Conservation (phyloP, 225 moss, liverwort and hornwort species). For the Bryum argenteum region DNA sequence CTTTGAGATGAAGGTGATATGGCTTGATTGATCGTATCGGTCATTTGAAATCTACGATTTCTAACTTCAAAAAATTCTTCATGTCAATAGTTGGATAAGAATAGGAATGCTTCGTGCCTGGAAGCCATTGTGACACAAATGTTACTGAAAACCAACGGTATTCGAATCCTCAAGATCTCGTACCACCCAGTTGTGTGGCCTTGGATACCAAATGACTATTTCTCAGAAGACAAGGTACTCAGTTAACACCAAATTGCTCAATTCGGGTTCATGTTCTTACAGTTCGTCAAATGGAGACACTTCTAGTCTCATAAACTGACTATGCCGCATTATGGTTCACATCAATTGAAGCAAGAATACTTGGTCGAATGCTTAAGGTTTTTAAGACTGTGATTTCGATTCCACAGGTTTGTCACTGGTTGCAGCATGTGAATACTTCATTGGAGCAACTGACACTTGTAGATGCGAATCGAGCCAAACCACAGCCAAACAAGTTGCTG, state of each 20-base stretch:
- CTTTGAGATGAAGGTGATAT: too few species aligned
- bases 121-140: constrained; percentile 66
- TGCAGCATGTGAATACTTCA: constrained; percentile 57
- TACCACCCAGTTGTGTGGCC: constrained; percentile 76
- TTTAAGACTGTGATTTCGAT: constrained; percentile 20
- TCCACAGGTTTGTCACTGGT: constrained; percentile 62
- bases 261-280: background rate
- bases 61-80: background rate
- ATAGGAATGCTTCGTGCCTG: constrained; percentile 65
- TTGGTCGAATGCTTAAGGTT: constrained; percentile 6
- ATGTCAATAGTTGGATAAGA: constrained; percentile 54
- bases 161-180: constrained; percentile 64
- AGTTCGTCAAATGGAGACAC: background rate
- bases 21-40: background rate
- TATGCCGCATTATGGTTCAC: background rate
- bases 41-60: background rate
- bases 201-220: constrained; percentile 64
- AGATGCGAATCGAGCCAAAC: constrained; percentile 62
- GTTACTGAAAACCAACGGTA: constrained; percentile 59
- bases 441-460: constrained; percentile 60
- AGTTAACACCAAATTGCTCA: background rate
- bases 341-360: background rate
- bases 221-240: constrained; percentile 60
- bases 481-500: constrained; percentile 61
- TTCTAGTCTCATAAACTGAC: background rate